Evolutionary conservation across 1,139 yeast species (phyloP), one percentile per base, ranked within the genome.

Genomic region (Candida neerlandica): DNA sequence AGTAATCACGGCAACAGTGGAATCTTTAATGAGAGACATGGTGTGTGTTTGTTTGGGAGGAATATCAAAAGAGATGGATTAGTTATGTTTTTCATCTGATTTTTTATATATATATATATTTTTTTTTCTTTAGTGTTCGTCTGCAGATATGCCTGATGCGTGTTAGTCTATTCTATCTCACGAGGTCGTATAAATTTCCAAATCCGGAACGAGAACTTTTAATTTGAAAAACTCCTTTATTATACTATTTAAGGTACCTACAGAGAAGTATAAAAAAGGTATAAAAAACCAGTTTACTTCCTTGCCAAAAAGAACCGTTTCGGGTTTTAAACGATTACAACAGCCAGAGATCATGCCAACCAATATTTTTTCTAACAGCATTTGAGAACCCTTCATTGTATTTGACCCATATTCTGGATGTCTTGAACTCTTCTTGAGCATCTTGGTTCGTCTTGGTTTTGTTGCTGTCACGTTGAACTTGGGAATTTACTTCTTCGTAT

Each of bases 351-450:
- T 85, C 89, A 4, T 71, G 66, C 97, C 98, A 94, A 6, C 85
- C 80, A 29, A 92, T 82, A 51, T 86, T 87, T 59, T 90, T 90
- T 38, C 96, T 73, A 1, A 94, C 98, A 0, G 99, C 99, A 66
- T 92, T 89, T 7, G 96, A 89, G 60, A 88, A 92, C 1, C 99
- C 98, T 66, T 92, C 98, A 56, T 88, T 88, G 61, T 86, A 92
- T 62, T 89, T 92, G 14, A 94, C 89, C 98, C 98, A 94, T 6
- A 90, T 86, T 54, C 87, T 74, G 11, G 65, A 51, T 16, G 60
- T 57, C 27, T 55, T 55, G n/a, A 44, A 46, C 9, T 56, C 59
- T 19, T 51, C 51, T 14, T 56, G 50, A 43, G 54, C 46, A 34
- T 26, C 29, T 11, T 30, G 26, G 14, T 16, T 23, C 7, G 5